A percentile compares a stretch with the other conserved stretches of the same genome.
Conservation (phyloP, 192 early-diverging fungal genomes). For the Lunasporangiospora selenospora region DNA sequence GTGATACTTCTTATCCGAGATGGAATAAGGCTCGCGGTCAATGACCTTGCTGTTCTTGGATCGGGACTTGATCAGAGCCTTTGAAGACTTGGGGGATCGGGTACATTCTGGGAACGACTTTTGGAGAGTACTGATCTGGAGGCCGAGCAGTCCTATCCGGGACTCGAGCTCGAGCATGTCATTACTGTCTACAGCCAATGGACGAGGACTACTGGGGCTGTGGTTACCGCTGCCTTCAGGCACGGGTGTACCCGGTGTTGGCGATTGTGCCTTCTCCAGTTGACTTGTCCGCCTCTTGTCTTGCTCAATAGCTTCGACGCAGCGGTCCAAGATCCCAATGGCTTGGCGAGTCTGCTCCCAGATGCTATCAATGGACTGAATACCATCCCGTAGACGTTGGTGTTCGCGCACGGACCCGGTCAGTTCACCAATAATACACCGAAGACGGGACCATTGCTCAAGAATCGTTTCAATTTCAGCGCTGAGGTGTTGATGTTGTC, state of each 20-base stretch:
- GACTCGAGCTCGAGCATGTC: slow-evolving; percentile 47
- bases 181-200: slow-evolving; percentile 34
- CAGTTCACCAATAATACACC: slow-evolving; percentile 18
- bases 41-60: background rate
- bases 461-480: slow-evolving; percentile 11
- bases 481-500: slow-evolving; percentile 10
- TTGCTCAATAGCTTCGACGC: slow-evolving; percentile 18
- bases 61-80: background rate
- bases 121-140: slow-evolving; percentile 32
- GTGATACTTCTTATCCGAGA: slow-evolving; percentile 28
- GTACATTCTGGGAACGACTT: slow-evolving; percentile 40
- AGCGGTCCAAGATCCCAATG: slow-evolving; percentile 18
- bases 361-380: slow-evolving; percentile 27
- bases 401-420: slow-evolving; percentile 31
- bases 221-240: slow-evolving; percentile 7
- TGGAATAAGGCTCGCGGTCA: slow-evolving; percentile 10
- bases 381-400: slow-evolving; percentile 40
- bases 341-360: slow-evolving; percentile 27
- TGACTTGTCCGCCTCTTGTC: slow-evolving; percentile 17
- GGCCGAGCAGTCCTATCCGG: slow-evolving; percentile 17
- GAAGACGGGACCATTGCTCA: slow-evolving; percentile 28
- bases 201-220: slow-evolving; percentile 5
- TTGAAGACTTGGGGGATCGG: background rate
- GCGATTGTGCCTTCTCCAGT: background rate
- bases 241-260: background rate